A percentile compares a stretch with the other conserved stretches of the same genome.
Evolutionary conservation across 2,329 filamentous ascomycete species (phyloP).

Genomic region (Xylaria sp.): DNA sequence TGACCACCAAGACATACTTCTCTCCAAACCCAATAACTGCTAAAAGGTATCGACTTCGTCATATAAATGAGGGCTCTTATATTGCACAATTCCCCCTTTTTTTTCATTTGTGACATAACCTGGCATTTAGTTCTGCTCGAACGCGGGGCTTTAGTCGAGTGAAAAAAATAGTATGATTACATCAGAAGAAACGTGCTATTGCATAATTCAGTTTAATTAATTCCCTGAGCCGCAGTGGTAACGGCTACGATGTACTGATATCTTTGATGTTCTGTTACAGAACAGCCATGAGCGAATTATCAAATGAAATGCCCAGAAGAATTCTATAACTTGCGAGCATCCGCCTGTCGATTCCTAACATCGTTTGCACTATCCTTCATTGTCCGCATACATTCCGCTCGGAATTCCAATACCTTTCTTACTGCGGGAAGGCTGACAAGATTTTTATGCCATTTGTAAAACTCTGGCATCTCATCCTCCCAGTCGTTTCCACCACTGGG

Average conservation of each 20-base stretch:
- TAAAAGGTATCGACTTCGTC: not conserved
- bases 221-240: not conserved
- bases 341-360: slow-evolving; percentile 19
- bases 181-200: not conserved
- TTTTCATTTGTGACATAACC: not conserved
- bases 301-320: not conserved
- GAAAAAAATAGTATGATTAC: not conserved
- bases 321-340: slow-evolving; percentile 15
- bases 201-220: not conserved
- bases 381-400: slow-evolving; percentile 35
- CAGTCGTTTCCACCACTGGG: slow-evolving; percentile 24
- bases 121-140: not conserved
- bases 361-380: slow-evolving; percentile 31
- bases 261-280: not conserved
- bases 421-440: slow-evolving; percentile 27
- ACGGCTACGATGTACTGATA: not conserved
- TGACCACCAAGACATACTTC: not conserved
- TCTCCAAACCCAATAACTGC: not conserved
- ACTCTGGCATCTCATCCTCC: slow-evolving; percentile 7
- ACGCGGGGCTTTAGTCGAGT: not conserved
- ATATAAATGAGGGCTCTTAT: not conserved
- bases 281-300: not conserved
- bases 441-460: slow-evolving; percentile 30
- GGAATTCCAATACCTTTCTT: slow-evolving; percentile 32
- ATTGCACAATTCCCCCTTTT: no score